Evolutionary conservation across 2,329 filamentous ascomycete genomes (phyloP), one percentile per base, ranked within the genome.

Genomic region (Xylariaceae sp.): DNA sequence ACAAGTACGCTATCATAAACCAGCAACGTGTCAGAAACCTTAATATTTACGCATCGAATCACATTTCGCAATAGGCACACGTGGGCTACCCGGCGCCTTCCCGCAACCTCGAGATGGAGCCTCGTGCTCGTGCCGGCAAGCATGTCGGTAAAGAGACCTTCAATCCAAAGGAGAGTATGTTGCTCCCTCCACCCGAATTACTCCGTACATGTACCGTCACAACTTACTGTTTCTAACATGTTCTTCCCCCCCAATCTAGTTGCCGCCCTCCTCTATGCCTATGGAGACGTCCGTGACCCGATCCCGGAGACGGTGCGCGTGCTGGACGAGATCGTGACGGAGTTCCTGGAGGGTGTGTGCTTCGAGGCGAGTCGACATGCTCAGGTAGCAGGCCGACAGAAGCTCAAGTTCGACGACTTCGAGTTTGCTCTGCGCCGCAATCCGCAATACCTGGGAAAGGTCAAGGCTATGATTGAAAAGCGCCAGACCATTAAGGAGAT

Each of bases 351-450:
- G 72, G 92, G 95, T 73, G 88, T 95, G 52, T 94, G 91, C 76
- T 95, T 96, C 78, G 89, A 92, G 71, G 94, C 95, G 3, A 91
- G 92, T 4, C 87, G 91, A 40, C 88, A 89, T 50, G 95, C 95
- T 0, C 87, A 91, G 73, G 91, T 96, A 75, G 87, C 90, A 2
- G 89, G 92, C 0, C 90, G 95, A 2, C 91, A 96, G 69, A 99
- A 99, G 78, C 92, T 99, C 77, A 99, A 99, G 75, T 91, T 96
- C 69, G 94, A 97, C 70, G 95, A 99, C 75, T 96, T 99, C 78
- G 92, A 96, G 70, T 99, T 96, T 75, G 92, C 92, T 34, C 85
- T 98, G 66, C 86, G 95, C 28, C 86, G 90, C 63, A 96, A 98
- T 69, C 88, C 90, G 7, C 81, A 85, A 57, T 96, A 96, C 72